Conservation (phyloP, 768 basidiomycete species). For the Rhodotorula taiwanensis region DNA sequence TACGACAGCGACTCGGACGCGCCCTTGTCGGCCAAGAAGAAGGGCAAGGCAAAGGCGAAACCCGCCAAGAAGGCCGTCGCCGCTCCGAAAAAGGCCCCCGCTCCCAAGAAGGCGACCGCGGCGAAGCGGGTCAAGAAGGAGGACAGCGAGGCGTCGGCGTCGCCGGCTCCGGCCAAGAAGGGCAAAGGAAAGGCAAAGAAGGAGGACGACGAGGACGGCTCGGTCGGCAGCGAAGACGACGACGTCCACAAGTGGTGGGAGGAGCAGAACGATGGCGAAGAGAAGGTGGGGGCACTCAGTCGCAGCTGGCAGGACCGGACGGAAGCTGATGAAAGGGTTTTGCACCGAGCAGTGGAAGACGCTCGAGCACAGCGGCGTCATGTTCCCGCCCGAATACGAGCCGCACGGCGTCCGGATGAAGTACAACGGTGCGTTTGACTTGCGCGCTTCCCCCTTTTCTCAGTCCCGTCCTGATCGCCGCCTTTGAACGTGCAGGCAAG, state of each 20-base stretch:
- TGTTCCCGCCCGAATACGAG: constrained; percentile 93
- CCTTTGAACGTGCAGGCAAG: constrained; percentile 54
- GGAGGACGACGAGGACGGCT: constrained; percentile 49
- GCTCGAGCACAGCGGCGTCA: constrained; percentile 87
- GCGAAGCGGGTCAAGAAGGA: constrained; percentile 43
- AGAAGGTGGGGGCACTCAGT: constrained; percentile 44
- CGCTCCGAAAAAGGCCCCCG: constrained; percentile 50
- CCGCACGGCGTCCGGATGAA: constrained; percentile 82
- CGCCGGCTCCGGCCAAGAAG: constrained; percentile 45
- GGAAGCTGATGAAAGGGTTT: no score
- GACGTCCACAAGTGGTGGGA: constrained; percentile 63
- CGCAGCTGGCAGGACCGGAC: no score
- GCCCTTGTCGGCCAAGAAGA: constrained; percentile 47
- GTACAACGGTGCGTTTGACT: constrained; percentile 66
- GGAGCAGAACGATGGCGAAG: constrained; percentile 50
- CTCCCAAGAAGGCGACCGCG: constrained; percentile 42
- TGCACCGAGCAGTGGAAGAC: constrained; percentile 75
- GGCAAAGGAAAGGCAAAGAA: constrained; percentile 47
- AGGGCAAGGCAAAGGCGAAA: constrained; percentile 42
- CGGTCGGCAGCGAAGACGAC: constrained; percentile 49
- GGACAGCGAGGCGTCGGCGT: constrained; percentile 34
- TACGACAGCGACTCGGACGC: constrained; percentile 47
- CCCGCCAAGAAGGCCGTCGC: constrained; percentile 50
- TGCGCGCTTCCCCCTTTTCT: not conserved
- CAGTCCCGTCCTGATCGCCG: not conserved